Percentiles rank a stretch among this genome's conserved stretches.
Conservation (phyloP, 2,329 filamentous ascomycete genomes). For the Cadophora sp. region DNA sequence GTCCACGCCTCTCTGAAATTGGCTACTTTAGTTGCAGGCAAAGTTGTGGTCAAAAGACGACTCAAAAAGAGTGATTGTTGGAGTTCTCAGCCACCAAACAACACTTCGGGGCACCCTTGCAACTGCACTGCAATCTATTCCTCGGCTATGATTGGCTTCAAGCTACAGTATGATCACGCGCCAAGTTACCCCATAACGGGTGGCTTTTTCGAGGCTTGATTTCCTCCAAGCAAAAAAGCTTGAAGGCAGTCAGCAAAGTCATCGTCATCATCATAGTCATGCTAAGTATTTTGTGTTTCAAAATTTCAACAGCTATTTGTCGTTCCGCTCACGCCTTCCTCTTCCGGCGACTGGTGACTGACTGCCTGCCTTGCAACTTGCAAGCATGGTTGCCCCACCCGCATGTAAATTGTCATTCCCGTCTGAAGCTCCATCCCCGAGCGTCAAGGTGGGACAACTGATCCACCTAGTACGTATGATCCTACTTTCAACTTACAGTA, state of each 20-base stretch:
- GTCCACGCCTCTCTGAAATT: neutral
- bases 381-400: neutral
- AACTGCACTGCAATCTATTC: neutral
- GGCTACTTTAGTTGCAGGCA: neutral
- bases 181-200: conserved; percentile 5
- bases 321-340: neutral
- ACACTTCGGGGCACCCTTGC: neutral
- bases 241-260: neutral
- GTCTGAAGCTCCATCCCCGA: neutral
- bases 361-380: neutral
- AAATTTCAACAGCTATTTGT: neutral
- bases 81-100: neutral
- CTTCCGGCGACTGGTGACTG: neutral
- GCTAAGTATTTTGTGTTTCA: neutral
- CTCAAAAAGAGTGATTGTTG: neutral
- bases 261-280: too few species aligned
- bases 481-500: neutral
- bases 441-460: neutral
- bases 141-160: neutral
- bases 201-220: conserved; percentile 1
- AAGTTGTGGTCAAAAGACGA: neutral
- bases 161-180: neutral
- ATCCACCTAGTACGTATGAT: neutral
- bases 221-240: conserved; percentile 6
- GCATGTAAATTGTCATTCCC: neutral